A percentile compares a stretch with the other conserved stretches of the same genome.
These are phyloP conservation scores for Ophiostoma perfectum DNA, from an alignment of 2,329 filamentous ascomycete genomes.

Conservation along the genomic window DNA sequence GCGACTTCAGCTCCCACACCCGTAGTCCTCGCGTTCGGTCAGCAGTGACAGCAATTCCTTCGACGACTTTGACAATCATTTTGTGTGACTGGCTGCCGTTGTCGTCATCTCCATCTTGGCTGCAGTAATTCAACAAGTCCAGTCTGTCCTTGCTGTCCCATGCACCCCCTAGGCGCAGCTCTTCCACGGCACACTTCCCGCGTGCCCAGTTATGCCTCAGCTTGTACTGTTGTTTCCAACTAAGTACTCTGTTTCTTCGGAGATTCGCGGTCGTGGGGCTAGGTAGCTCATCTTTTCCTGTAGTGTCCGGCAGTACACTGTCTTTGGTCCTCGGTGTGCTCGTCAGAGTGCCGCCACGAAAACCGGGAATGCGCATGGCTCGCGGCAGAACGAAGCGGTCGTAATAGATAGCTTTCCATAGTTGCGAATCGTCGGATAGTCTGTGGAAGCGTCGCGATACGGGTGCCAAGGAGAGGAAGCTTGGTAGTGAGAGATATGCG, in stretches of 20 bases:
- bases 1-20: constrained; percentile 69
- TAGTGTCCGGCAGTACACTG: neutral
- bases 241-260: neutral
- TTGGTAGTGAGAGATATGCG: constrained; percentile 63
- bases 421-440: constrained; percentile 72
- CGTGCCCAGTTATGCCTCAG: constrained; percentile 85
- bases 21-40: constrained; percentile 65
- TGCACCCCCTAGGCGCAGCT: constrained; percentile 51
- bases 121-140: constrained; percentile 37
- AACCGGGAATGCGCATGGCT: constrained; percentile 67
- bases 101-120: constrained; percentile 26
- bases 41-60: constrained; percentile 72
- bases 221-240: constrained; percentile 88
- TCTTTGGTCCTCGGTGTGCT: neutral
- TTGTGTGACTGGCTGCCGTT: constrained; percentile 29
- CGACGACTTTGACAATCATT: constrained; percentile 72
- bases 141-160: constrained; percentile 1
- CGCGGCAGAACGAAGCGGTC: constrained; percentile 78
- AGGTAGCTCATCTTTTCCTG: neutral
- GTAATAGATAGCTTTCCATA: constrained; percentile 91
- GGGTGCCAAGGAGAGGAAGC: constrained; percentile 57
- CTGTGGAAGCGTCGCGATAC: constrained; percentile 71
- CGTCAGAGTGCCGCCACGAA: constrained; percentile 34
- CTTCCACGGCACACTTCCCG: constrained; percentile 73
- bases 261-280: neutral